Conservation (phyloP, 2,329 filamentous ascomycete species). For the Neocucurbitaria cava region DNA sequence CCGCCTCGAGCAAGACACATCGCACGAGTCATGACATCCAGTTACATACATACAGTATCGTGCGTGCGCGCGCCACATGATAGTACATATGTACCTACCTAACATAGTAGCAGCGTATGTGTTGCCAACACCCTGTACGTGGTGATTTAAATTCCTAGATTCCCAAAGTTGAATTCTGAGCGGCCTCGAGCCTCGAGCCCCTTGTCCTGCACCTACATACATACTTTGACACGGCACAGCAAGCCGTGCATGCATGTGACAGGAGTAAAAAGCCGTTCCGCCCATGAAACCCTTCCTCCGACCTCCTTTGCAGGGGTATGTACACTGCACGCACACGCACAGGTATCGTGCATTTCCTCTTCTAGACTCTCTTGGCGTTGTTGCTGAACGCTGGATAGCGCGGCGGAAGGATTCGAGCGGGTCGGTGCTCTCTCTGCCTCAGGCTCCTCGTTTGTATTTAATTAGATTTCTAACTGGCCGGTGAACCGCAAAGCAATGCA, state of each 20-base stretch:
- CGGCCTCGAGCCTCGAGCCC: too few species aligned
- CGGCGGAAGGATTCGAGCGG: neutral
- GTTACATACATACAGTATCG: neutral
- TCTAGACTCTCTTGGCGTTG: conserved; percentile 27
- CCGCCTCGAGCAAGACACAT: neutral
- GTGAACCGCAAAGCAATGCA: too few species aligned
- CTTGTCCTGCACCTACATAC: too few species aligned
- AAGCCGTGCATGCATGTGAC: neutral
- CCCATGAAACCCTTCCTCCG: neutral
- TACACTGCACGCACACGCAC: neutral
- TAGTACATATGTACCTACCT: neutral
- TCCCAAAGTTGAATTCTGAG: too few species aligned
- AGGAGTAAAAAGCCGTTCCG: neutral
- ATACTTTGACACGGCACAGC: neutral
- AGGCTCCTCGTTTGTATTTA: too few species aligned
- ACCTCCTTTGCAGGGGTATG: neutral
- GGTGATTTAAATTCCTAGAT: too few species aligned
- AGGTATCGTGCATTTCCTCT: conserved; percentile 14
- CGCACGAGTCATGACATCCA: neutral
- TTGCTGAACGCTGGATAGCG: neutral
- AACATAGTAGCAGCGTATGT: too few species aligned
- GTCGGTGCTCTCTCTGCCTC: too few species aligned
- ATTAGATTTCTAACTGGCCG: too few species aligned
- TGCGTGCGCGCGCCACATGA: neutral
- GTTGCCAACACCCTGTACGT: too few species aligned